Base-by-base conservation (phyloP, 2,329 filamentous ascomycete species). In the Sclerotinia spermophila region DNA sequence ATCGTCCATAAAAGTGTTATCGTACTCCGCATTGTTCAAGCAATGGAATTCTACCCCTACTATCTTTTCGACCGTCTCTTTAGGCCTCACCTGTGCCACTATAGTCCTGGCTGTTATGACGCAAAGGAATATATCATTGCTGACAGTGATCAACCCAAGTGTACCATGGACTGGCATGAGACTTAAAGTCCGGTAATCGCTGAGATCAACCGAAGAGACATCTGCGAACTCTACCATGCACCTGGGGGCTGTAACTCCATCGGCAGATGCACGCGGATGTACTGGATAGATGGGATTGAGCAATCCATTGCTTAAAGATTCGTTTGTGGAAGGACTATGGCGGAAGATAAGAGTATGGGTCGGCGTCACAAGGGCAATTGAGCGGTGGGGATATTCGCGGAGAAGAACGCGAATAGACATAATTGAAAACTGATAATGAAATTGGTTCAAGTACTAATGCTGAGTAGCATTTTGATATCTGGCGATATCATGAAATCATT, bases 11-110 rank as follows among this genome's bases (percentile, higher is more conserved):
- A 88, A 84, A 44, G 94, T 86, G 80, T 94, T 87, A 81, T 98
- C 96, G 81, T 96, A 97, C 75, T 93, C 89, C 55, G 90, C 85
- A 76, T 90, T 92, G 80, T 93, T 98, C 72, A 99, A 83, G 79
- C 96, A 98, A 82, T 97, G 93, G 80, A 98, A 98, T 74, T 96
- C 92, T 71, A 97, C 95, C 30, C 87, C 89, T 72, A 90, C 86
- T 76, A 98, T 98, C 80, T 90, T 90, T 82, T 96, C 92, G 35
- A 97, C 90, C 5, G 91, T 95, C 84, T 98, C 95, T 61, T 93
- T 93, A 0, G 94, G 94, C 62, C 94, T 86, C 62, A 97, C 86
- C 1, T 89, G 93, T 24, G 94, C 95, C 8, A 94, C 93, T 73
- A 90, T 89, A 30, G 88, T 86, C 51, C 93, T 91, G 60, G 89